phyloP scores from a whole-genome alignment of 2,329 filamentous ascomycete genomes.

The Aspergillus fijiensis region DNA sequence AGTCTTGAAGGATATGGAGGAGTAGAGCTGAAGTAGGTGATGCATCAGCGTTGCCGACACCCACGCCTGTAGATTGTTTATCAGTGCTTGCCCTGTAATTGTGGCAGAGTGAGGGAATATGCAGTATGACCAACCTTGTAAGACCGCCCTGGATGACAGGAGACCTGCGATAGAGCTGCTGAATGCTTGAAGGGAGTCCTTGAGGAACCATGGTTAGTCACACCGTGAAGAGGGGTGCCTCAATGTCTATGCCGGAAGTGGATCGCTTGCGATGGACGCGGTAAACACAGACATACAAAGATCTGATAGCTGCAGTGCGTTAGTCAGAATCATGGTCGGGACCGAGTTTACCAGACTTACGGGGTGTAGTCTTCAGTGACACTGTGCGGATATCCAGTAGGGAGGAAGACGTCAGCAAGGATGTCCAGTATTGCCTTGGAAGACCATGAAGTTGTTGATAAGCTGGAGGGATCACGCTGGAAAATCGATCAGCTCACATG shows the following conservation, averaged over 20 bases:
- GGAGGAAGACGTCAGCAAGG: conserved; percentile 73
- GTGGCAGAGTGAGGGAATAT: neutral
- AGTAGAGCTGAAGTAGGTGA: conserved; percentile 79
- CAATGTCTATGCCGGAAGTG: neutral
- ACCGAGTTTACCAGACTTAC: conserved; percentile 40
- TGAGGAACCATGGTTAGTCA: neutral
- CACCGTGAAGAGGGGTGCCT: no score
- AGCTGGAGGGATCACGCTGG: conserved; percentile 18
- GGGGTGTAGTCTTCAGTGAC: conserved; percentile 81
- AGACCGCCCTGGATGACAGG: conserved; percentile 76
- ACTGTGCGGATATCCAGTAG: conserved; percentile 82
- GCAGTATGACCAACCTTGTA: conserved; percentile 57
- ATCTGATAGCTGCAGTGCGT: conserved; percentile 60
- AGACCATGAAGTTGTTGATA: conserved; percentile 25
- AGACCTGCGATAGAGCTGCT: conserved; percentile 51
- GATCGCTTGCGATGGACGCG: neutral
- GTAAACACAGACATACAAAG: conserved; percentile 51
- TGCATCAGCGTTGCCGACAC: conserved; percentile 76
- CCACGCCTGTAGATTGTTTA: conserved; percentile 57
- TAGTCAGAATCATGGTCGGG: conserved; percentile 7
- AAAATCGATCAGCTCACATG: neutral
- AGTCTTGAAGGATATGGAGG: conserved; percentile 79
- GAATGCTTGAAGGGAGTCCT: conserved; percentile 45
- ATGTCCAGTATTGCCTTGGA: conserved; percentile 32
- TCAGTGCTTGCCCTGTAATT: conserved; percentile 1